phyloP scores from a whole-genome alignment of 176 grass and related monocot genomes.

The Leersia perrieri region DNA sequence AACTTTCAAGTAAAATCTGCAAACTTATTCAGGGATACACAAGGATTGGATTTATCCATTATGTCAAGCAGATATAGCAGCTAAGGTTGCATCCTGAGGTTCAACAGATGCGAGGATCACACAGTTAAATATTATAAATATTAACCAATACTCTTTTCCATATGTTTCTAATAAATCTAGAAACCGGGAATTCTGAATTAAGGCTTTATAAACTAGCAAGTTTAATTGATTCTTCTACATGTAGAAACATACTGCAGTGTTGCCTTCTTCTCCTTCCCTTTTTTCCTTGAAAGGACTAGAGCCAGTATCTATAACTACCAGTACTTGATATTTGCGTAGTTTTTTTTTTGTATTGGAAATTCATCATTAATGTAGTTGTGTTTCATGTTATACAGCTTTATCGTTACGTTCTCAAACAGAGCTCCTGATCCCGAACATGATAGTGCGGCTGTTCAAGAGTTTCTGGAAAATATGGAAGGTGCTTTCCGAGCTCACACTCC shows the following conservation, averaged over 20 bases:
- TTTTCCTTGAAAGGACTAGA: background rate
- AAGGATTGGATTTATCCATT: background rate
- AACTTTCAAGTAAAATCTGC: background rate
- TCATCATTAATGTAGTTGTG: conserved; percentile 16
- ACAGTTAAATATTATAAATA: background rate
- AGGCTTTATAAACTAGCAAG: background rate
- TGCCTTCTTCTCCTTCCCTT: background rate
- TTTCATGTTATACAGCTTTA: conserved; percentile 63
- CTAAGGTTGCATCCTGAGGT: background rate
- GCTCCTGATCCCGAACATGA: conserved; percentile 92
- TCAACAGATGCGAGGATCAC: background rate
- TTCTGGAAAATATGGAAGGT: conserved; percentile 93
- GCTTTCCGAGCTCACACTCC: conserved; percentile 83
- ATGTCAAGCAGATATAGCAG: background rate
- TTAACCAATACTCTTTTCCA: background rate
- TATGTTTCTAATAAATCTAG: background rate
- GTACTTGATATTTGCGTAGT: conserved; percentile 11
- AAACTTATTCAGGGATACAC: background rate
- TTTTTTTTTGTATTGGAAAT: background rate
- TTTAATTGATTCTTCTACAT: background rate
- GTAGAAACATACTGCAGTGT: background rate
- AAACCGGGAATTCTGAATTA: background rate
- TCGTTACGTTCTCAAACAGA: conserved; percentile 81
- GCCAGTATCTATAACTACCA: background rate
- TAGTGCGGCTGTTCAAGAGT: conserved; percentile 78